These are phyloP conservation scores for Escovopsis weberi DNA, from an alignment of 2,329 filamentous ascomycete genomes.

Conservation along the genomic window DNA sequence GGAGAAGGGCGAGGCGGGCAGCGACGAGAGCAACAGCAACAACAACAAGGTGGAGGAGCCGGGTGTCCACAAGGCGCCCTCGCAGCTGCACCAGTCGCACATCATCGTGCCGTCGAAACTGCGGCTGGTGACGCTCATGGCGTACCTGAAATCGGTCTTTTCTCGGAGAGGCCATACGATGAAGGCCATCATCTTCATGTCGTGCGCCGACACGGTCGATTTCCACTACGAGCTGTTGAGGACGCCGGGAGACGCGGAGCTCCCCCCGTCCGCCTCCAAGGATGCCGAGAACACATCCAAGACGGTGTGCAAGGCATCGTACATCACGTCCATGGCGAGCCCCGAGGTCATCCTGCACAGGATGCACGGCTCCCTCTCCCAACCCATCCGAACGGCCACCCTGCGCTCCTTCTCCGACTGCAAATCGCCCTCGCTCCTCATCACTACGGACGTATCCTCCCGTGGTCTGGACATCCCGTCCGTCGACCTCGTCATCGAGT, in stretches of 20 bases:
- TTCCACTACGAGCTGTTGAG: constrained; percentile 84
- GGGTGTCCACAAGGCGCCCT: constrained; percentile 62
- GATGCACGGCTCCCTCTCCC: constrained; percentile 83
- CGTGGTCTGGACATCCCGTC: constrained; percentile 91
- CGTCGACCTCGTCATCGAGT: constrained; percentile 89
- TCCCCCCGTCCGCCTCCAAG: constrained; percentile 15
- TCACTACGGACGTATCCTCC: constrained; percentile 92
- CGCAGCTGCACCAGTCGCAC: constrained; percentile 88
- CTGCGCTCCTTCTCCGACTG: constrained; percentile 65
- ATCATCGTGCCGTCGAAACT: constrained; percentile 79
- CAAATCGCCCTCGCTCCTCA: constrained; percentile 62
- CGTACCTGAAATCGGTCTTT: constrained; percentile 75
- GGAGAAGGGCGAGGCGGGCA: constrained; percentile 31
- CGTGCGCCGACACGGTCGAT: constrained; percentile 91
- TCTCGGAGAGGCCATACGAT: constrained; percentile 79
- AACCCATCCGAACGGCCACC: constrained; percentile 75
- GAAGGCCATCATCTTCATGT: constrained; percentile 95
- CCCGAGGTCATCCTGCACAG: constrained; percentile 61
- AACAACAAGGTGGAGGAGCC: constrained; percentile 31
- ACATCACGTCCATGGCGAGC: constrained; percentile 63
- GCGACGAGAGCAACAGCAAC: constrained; percentile 12
- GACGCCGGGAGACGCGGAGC: constrained; percentile 16
- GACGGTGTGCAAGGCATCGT: constrained; percentile 55
- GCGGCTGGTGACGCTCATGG: constrained; percentile 73
- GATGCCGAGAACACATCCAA: constrained; percentile 27